These are phyloP conservation scores for Rhizopogon vesiculosus DNA, from an alignment of 768 basidiomycete genomes.

Conservation along the genomic window DNA sequence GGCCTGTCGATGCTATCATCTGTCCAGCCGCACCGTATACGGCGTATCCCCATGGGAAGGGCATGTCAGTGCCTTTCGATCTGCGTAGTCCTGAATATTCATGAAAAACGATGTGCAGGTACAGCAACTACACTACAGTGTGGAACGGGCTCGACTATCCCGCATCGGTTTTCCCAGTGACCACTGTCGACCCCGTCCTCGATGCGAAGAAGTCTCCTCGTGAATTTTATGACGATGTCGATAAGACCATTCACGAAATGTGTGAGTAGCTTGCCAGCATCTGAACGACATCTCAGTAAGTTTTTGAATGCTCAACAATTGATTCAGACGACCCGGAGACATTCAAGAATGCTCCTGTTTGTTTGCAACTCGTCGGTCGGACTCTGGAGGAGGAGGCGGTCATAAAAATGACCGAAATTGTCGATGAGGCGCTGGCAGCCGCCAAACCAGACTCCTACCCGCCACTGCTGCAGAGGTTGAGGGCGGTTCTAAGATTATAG, in stretches of 20 bases:
- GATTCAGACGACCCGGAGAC: conserved; percentile 49
- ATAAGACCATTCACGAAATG: conserved; percentile 39
- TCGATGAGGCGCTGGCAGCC: conserved; percentile 46
- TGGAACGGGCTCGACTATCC: conserved; percentile 47
- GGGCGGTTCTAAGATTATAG: no score
- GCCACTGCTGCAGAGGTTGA: no score
- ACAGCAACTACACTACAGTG: conserved; percentile 40
- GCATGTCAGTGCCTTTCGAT: conserved; percentile 28
- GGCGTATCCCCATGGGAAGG: conserved; percentile 41
- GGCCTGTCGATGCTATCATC: conserved; percentile 51
- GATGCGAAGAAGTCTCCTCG: conserved; percentile 32
- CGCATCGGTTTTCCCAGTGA: conserved; percentile 42
- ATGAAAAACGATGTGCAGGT: conserved; percentile 9
- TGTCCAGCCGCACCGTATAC: conserved; percentile 38
- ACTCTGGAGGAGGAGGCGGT: conserved; percentile 75
- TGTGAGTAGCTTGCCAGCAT: conserved; percentile 31
- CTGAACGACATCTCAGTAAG: neutral
- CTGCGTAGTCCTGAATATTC: neutral
- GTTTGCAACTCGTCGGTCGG: conserved; percentile 61
- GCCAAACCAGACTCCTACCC: neutral
- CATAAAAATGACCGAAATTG: conserved; percentile 62
- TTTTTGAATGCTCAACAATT: neutral
- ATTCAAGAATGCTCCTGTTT: conserved; percentile 56
- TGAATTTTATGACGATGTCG: conserved; percentile 38
- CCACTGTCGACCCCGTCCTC: conserved; percentile 35